Evolutionary conservation across 306 rosid genomes (phyloP).

Genomic region (Castanea mollissima): DNA sequence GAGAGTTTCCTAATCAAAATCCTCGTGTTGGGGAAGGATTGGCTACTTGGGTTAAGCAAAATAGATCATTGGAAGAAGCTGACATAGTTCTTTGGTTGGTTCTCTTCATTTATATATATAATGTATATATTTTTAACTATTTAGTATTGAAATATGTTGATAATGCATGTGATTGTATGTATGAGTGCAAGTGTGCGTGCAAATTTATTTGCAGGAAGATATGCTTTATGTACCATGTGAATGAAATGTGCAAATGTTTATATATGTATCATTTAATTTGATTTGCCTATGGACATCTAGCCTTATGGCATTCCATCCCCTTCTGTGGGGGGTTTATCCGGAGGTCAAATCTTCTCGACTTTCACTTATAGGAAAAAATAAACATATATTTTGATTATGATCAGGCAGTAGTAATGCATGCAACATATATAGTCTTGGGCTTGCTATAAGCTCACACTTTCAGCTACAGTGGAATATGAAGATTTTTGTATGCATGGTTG

Average conservation of each 20-base stretch:
- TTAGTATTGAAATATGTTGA: too few species aligned
- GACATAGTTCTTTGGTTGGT: conserved; percentile 81
- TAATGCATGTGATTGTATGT: not conserved
- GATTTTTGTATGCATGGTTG: not conserved
- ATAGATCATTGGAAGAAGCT: conserved; percentile 75
- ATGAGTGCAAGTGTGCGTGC: not conserved
- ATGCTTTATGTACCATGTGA: not conserved
- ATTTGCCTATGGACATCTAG: too few species aligned
- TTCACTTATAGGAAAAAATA: too few species aligned
- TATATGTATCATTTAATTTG: not conserved
- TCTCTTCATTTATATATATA: not conserved
- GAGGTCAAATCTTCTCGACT: too few species aligned
- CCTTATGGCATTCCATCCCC: too few species aligned
- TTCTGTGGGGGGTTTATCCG: too few species aligned
- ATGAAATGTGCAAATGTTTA: not conserved
- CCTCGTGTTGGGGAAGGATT: conserved; percentile 81
- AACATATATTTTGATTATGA: not conserved
- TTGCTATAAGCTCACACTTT: not conserved
- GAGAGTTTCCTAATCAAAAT: conserved; percentile 81
- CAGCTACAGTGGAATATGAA: not conserved
- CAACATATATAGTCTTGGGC: not conserved
- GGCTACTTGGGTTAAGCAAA: conserved; percentile 73
- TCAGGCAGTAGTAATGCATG: not conserved
- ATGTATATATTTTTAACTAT: not conserved
- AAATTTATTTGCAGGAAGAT: not conserved